Base-by-base conservation (phyloP, 495 filamentous ascomycete species). In the Viridothelium virens region DNA sequence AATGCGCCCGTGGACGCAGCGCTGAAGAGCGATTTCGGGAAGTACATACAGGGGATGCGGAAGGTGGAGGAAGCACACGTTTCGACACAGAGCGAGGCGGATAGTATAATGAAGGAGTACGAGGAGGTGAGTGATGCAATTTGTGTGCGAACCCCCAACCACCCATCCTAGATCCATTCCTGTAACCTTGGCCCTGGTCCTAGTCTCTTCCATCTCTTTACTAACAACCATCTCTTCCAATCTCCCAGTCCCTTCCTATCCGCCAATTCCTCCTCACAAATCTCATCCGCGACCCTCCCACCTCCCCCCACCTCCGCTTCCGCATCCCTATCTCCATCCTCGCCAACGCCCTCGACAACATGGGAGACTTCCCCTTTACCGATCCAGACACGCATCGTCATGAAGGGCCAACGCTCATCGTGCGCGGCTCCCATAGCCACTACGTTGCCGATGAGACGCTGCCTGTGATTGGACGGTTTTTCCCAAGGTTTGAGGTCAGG, bases 181-280 rank as follows among this genome's bases (percentile, higher is more conserved):
- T 44, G 41, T 14, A 14, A 44, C 41, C 25, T 25, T 25, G 25
- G 25, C 25, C 25, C 25, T 25, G 25, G 25, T 25, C 25, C 25
- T 25, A 25, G 25, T 25, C 25, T 25, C 25, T 25, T 53, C 5
- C n/a, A 16, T 53, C 48, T 53, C n/a, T 14, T 53, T 18, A 18
- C 48, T 53, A 53, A 53, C 48, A 53, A 9, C 9, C 16, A 65
- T 34, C 39, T 25, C 67, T 56, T 16, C 33, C 18, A 31, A 34
- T 16, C 1, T n/a, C 63, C 14, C 34, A 88, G 83, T 85, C 87
- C 38, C 76, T 92, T 2, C 78, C 83, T 1, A 88, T 97, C 67
- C 89, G 94, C 2, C 91, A 96, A 74, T 98, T 97, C 77, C 84
- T 98, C 25, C 82, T 98, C 3, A 91, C 91, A n/a, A 97, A 97